These are phyloP conservation scores for Cercospora beticola DNA, from an alignment of 2,329 filamentous ascomycete genomes.

Conservation along the genomic window DNA sequence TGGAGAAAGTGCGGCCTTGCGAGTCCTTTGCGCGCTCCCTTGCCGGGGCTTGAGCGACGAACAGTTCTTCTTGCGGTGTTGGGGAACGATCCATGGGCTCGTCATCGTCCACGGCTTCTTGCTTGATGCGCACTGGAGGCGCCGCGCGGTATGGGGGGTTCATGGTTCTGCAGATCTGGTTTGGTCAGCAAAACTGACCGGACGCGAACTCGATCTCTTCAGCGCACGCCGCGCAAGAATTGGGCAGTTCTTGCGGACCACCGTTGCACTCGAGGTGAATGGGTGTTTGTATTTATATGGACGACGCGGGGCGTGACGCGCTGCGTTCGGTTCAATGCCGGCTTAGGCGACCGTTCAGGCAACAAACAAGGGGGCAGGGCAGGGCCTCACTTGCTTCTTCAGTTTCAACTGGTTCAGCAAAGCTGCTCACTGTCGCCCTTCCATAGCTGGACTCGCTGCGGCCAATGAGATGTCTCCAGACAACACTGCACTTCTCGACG, in stretches of 20 bases:
- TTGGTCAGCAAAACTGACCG: not conserved
- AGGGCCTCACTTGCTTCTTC: not conserved
- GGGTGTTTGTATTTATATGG: conserved; percentile 2
- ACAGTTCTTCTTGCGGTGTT: not conserved
- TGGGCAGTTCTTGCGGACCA: not conserved
- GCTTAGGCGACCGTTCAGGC: not conserved
- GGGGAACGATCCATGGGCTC: not conserved
- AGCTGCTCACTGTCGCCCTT: not conserved
- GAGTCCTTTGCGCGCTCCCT: conserved; percentile 5
- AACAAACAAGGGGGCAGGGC: not conserved
- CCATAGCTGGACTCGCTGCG: not conserved
- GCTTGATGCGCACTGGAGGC: conserved; percentile 5
- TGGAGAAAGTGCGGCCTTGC: conserved; percentile 9
- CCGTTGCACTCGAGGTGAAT: not conserved
- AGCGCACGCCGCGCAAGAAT: not conserved
- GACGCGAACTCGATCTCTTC: not conserved
- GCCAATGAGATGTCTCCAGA: not conserved
- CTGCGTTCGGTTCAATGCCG: not conserved
- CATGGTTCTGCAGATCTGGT: not conserved
- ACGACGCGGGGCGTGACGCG: conserved; percentile 1
- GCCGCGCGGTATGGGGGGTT: not conserved
- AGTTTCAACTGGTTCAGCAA: not conserved
- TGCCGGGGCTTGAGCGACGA: not conserved
- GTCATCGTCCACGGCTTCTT: conserved; percentile 2
- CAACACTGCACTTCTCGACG: not conserved